phyloP scores from a whole-genome alignment of 179 eudicot species.

The Camellia oleifera region DNA sequence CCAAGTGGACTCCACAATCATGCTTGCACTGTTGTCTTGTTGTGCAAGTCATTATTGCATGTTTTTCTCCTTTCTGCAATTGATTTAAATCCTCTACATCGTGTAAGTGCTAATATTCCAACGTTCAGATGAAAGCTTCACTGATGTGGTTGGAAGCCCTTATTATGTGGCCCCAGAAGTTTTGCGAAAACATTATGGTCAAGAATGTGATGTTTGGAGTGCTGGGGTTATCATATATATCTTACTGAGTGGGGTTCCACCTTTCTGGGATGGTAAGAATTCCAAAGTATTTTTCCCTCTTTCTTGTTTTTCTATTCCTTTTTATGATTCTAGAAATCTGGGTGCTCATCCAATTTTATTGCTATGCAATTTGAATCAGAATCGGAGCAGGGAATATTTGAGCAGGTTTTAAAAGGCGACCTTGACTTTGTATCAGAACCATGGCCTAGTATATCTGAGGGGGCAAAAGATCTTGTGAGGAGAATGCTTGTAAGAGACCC shows the following conservation, averaged over 20 bases:
- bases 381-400: constrained; percentile 81
- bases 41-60: not conserved
- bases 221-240: constrained; percentile 84
- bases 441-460: constrained; percentile 76
- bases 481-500: constrained; percentile 78
- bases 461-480: constrained; percentile 72
- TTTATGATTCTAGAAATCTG: not conserved
- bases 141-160: constrained; percentile 87
- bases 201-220: constrained; percentile 83
- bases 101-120: not conserved
- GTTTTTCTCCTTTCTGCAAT: not conserved
- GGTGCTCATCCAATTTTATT: constrained; percentile 6
- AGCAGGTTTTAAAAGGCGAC: constrained; percentile 73
- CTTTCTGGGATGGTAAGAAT: constrained; percentile 80
- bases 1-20: not conserved
- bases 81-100: constrained; percentile 1
- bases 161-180: constrained; percentile 90
- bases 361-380: constrained; percentile 38
- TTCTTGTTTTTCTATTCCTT: not conserved
- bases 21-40: constrained; percentile 11
- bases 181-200: constrained; percentile 64
- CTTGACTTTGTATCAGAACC: constrained; percentile 81
- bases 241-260: constrained; percentile 75
- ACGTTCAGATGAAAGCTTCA: constrained; percentile 57
- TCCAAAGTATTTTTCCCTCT: not conserved